Evolutionary conservation across 1,139 yeast genomes (phyloP).

Genomic region (Protomyces macrosporus): DNA sequence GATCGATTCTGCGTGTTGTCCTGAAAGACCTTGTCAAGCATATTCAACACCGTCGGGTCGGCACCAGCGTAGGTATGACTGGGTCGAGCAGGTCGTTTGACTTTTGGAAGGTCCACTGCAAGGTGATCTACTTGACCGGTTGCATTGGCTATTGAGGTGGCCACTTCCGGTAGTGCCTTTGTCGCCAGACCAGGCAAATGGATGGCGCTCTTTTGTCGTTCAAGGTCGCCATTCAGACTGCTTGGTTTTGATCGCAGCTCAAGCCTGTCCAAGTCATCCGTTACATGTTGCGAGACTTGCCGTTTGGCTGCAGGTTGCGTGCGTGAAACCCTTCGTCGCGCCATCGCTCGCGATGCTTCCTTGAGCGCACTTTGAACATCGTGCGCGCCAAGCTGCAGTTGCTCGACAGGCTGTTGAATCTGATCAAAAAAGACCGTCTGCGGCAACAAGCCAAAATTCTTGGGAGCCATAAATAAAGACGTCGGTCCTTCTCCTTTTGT

Average conservation of each 20-base stretch:
- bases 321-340: not conserved
- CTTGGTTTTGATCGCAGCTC: conserved; percentile 4
- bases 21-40: conserved; percentile 50
- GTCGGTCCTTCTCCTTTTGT: not conserved
- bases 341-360: conserved; percentile 1
- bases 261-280: not conserved
- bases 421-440: conserved; percentile 17
- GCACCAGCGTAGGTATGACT: conserved; percentile 52
- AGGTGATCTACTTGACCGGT: conserved; percentile 15
- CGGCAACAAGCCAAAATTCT: not conserved
- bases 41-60: conserved; percentile 58
- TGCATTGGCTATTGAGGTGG: conserved; percentile 8
- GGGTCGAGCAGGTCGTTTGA: not conserved
- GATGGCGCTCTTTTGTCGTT: conserved; percentile 1
- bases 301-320: not conserved
- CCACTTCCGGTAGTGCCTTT: conserved; percentile 12
- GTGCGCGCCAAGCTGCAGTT: conserved; percentile 1
- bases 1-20: conserved; percentile 58
- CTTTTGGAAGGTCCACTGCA: not conserved
- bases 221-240: conserved; percentile 11
- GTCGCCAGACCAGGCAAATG: conserved; percentile 13
- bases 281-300: not conserved
- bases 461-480: not conserved
- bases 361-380: conserved; percentile 7
- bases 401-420: not conserved